Evolutionary conservation across 257 asterid species (phyloP).

Genomic region (Ilex asprella): DNA sequence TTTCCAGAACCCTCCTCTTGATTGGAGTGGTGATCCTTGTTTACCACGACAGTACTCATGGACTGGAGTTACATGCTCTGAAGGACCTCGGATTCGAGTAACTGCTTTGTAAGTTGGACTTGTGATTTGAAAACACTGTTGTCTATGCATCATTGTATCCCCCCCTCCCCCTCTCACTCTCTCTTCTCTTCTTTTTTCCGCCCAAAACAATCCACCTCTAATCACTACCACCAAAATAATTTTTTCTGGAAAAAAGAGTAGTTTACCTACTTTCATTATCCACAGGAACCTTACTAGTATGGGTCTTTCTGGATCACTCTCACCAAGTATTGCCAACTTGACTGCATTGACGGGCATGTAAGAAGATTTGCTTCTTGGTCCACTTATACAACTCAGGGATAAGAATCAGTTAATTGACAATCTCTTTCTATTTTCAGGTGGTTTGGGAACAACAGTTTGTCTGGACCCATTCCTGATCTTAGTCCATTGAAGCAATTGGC

Average conservation of each 20-base stretch:
- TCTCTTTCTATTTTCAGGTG: constrained; percentile 38
- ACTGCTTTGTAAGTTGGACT: constrained; percentile 59
- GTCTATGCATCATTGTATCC: neutral
- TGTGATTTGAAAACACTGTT: neutral
- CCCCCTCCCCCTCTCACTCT: neutral
- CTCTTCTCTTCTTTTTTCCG: neutral
- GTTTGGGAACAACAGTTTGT: constrained; percentile 70
- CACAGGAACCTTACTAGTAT: constrained; percentile 69
- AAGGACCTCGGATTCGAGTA: constrained; percentile 60
- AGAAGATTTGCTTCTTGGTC: constrained; percentile 14
- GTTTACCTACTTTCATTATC: neutral
- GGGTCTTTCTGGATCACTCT: constrained; percentile 70
- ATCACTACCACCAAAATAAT: neutral
- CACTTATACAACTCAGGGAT: neutral
- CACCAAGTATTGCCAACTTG: constrained; percentile 58
- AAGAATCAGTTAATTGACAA: constrained; percentile 11
- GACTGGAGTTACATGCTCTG: constrained; percentile 87
- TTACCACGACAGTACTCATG: constrained; percentile 67
- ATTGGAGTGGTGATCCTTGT: constrained; percentile 98
- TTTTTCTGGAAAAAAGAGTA: neutral
- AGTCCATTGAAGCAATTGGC: constrained; percentile 54
- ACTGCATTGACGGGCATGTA: constrained; percentile 80
- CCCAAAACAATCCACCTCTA: neutral
- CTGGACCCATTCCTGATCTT: constrained; percentile 74
- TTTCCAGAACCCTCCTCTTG: constrained; percentile 67